Evolutionary conservation across 805 yeast species (phyloP), one percentile per base, ranked within the genome.

Genomic region (Ogataea haglerorum): DNA sequence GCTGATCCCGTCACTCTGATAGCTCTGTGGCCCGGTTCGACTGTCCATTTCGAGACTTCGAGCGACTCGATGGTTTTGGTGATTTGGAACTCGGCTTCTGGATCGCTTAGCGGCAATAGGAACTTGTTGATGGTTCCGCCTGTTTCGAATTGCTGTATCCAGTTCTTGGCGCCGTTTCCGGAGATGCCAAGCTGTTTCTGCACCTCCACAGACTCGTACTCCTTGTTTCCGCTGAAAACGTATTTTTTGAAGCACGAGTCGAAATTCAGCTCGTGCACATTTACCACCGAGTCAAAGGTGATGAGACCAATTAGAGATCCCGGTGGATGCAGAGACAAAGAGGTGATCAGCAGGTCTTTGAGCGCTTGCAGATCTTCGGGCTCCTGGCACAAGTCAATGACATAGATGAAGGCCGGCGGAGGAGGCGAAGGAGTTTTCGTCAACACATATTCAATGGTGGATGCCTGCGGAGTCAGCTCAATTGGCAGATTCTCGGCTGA

Each of bases 1-100:
- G 99, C 98, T 21, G 95, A 81, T 45, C 99, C 99, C 3, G 96
- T 87, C 45, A 91, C 85, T 68, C 99, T 78, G 40, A 86, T 67
- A 7, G 98, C 85, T 62, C 99, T 80, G 57, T 80, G 80, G 38
- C 85, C 87, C 36, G 84, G 77, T 34, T 85, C 83, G 26, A 85
- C 85, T 24, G 91, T 78, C 99, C 99, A 93, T 44, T 60, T 64
- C 9, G 69, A 64, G 23, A 56, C 52, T 45, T 80, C 70, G 59
- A 93, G 73, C 46, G 80, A 78, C 65, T 89, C 96, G 53, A 93
- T 73, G 40, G 86, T 74, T 47, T 77, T 79, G 21, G 87, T 84
- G 54, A 91, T 73, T 65, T 83, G 89, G 63, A 82, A 83, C 68
- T 91, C 97, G 40, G 91, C 84, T 18, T 54, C 61, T 16, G 57